Base-by-base conservation (phyloP, 73 alveolate species). In the Paramecium pentaurelia region DNA sequence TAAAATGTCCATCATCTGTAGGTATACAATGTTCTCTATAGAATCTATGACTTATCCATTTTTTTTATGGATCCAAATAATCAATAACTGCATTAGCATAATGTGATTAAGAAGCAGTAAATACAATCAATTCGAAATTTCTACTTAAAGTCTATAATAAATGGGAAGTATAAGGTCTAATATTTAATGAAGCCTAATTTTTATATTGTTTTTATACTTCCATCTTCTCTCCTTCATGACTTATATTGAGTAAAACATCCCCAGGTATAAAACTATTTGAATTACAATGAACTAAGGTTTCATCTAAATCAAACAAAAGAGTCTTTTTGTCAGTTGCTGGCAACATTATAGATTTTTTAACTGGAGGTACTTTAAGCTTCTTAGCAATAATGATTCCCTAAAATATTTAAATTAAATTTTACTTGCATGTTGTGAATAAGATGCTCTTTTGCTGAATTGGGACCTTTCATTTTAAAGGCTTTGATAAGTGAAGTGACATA, bases 51-150 rank as follows among this genome's bases (percentile, higher is more conserved):
- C 95, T 94, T 54, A 97, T 96, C 88, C 94, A 90, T 68, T 97
- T 94, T 20, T 97, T 86, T 7, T 40, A 42, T 8, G 99, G 99
- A 60, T 97, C 99, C 87, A 97, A 73, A 86, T 93, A 96, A 88
- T 97, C 98, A 22, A 97, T 85, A 16, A 89, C 94, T 37, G 97
- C 95, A 97, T 97, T 98, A 0, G 99, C 99, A 95, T 97, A 97
- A 42, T 98, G 93, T 11, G 95, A 93, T 94, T 97, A 98, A 18
- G 98, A 95, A 18, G 99, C 99, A 27, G 99, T 97, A 92, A 95
- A 97, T 9, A 97, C 96, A 40, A 97, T 97, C n/a, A 97, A 96
- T 84, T 96, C 95, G 93, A 96, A 97, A 58, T 93, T 51, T 89
- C 96, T 93, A 51, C 94, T 94, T 54, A 95, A 96, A 47, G 93